Percentiles rank a stretch among this genome's conserved stretches.
Conservation (phyloP, 2,329 filamentous ascomycete species). For the Ascochyta clinopodiicola region DNA sequence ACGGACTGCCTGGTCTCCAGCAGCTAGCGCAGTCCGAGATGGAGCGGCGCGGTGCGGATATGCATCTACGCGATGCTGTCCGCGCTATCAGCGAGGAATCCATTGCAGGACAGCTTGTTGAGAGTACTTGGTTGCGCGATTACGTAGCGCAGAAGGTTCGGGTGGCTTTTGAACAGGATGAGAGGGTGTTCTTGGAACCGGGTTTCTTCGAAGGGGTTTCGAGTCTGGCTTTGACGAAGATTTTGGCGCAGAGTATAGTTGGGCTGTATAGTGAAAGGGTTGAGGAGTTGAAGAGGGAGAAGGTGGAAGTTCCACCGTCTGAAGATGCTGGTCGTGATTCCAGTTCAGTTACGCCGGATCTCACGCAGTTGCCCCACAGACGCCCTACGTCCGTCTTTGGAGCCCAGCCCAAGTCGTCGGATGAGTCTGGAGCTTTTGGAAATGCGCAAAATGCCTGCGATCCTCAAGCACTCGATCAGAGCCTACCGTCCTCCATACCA, state of each 20-base stretch:
- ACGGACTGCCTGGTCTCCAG: constrained; percentile 1
- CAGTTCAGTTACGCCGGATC: too few species aligned
- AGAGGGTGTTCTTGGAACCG: background rate
- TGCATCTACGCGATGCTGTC: background rate
- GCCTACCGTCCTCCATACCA: too few species aligned
- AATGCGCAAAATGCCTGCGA: too few species aligned
- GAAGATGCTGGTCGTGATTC: too few species aligned
- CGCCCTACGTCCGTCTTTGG: too few species aligned
- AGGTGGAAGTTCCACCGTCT: too few species aligned
- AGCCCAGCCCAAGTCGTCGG: too few species aligned
- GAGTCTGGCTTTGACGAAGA: background rate
- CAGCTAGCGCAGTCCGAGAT: constrained; percentile 6
- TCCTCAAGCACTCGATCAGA: too few species aligned
- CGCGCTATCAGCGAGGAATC: background rate
- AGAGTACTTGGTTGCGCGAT: background rate
- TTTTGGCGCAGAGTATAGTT: background rate
- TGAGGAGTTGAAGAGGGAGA: background rate
- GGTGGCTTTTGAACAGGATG: background rate
- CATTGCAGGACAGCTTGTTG: background rate
- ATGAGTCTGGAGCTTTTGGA: too few species aligned
- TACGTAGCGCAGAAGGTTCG: constrained; percentile 2
- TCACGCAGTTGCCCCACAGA: too few species aligned
- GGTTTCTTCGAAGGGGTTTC: constrained; percentile 1
- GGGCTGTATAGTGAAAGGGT: constrained; percentile 4
- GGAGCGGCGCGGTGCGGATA: background rate